Conservation (phyloP, 2,329 filamentous ascomycete genomes). For the Phialophora macrospora region DNA sequence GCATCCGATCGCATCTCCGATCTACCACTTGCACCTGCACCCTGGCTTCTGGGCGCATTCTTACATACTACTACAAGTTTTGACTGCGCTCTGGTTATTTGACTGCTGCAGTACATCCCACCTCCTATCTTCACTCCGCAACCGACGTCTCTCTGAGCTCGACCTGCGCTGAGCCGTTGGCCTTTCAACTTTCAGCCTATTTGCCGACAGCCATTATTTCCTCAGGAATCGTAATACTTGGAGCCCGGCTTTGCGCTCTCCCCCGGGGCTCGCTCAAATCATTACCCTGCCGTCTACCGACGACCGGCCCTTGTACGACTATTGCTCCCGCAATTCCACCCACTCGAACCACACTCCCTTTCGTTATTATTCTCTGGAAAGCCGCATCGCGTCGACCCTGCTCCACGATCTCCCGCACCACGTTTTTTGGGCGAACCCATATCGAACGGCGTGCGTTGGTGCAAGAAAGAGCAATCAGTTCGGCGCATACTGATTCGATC, state of each 20-base stretch:
- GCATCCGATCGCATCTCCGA: neutral
- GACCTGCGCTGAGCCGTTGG: neutral
- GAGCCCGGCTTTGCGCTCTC: constrained; percentile 5
- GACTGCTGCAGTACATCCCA: neutral
- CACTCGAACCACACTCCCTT: constrained; percentile 16
- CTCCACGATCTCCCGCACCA: constrained; percentile 26
- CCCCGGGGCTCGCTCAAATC: constrained; percentile 24
- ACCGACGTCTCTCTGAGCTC: neutral
- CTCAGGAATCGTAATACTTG: neutral
- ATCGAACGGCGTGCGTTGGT: neutral
- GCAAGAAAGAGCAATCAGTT: neutral
- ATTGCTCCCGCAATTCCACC: constrained; percentile 5
- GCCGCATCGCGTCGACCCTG: constrained; percentile 25
- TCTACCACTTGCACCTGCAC: neutral
- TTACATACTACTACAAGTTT: neutral
- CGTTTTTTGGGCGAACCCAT: neutral
- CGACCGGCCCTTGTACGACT: constrained; percentile 19
- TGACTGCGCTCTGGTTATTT: neutral
- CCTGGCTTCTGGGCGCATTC: neutral
- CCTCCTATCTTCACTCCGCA: neutral
- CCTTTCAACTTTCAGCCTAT: neutral
- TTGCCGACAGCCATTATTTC: neutral
- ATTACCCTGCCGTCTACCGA: constrained; percentile 24
- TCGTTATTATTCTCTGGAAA: constrained; percentile 16
- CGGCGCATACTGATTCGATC: constrained; percentile 1